Percentiles rank a stretch among this genome's conserved stretches.
Evolutionary conservation across 176 grass and related monocot species (phyloP).

Genomic region (Musa beccarii): DNA sequence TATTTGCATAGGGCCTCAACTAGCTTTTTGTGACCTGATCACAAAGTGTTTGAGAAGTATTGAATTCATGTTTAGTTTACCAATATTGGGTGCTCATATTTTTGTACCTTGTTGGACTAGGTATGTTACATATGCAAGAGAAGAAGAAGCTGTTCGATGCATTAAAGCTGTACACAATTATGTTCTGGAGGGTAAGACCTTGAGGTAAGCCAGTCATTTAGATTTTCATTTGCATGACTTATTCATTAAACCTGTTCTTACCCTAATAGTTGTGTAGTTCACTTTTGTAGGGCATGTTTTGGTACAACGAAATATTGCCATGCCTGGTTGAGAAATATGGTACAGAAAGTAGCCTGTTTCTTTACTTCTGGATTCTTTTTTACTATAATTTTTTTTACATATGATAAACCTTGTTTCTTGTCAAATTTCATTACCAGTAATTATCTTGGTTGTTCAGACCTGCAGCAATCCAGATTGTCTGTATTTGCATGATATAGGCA

Average conservation of each 20-base stretch:
- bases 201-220: constrained; percentile 49
- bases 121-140: constrained; percentile 98
- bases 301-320: constrained; percentile 99
- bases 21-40: too few species aligned
- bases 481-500: constrained; percentile 95
- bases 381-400: constrained; percentile 39
- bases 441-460: constrained; percentile 43
- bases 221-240: constrained; percentile 13
- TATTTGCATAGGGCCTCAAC: not conserved
- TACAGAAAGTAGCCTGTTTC: constrained; percentile 30
- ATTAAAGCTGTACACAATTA: constrained; percentile 99
- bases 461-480: constrained; percentile 99
- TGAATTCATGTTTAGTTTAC: not conserved
- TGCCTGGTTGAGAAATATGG: constrained; percentile 94
- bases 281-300: constrained; percentile 76
- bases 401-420: not conserved
- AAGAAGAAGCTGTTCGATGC: constrained; percentile 88
- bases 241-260: not conserved
- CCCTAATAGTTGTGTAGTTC: constrained; percentile 85
- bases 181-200: constrained; percentile 84
- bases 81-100: not conserved
- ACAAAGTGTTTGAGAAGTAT: too few species aligned
- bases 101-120: constrained; percentile 27
- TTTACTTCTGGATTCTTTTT: constrained; percentile 51
- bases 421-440: constrained; percentile 8